These are phyloP conservation scores for Royoungia palumana DNA, from an alignment of 768 basidiomycete species.

Conservation along the genomic window DNA sequence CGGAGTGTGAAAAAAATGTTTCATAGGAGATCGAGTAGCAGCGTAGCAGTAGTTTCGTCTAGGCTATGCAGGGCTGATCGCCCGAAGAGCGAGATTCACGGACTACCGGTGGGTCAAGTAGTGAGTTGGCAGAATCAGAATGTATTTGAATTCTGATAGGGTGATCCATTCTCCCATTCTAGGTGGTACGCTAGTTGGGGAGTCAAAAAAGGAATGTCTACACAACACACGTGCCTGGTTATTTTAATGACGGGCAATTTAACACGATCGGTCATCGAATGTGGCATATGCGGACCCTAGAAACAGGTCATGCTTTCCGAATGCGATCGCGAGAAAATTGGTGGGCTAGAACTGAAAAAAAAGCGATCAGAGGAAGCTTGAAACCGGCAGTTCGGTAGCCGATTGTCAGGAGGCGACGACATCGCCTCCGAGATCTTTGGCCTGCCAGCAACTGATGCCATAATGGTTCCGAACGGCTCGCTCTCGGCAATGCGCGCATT, in stretches of 20 bases:
- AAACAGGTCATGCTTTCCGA: constrained; percentile 23
- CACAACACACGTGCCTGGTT: constrained; percentile 20
- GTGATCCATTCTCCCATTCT: constrained; percentile 18
- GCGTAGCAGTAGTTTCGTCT: neutral
- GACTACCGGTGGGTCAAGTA: constrained; percentile 16
- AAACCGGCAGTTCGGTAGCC: constrained; percentile 29
- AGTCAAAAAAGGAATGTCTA: constrained; percentile 17
- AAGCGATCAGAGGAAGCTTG: constrained; percentile 27
- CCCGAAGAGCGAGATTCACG: constrained; percentile 20
- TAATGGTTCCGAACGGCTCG: constrained; percentile 29
- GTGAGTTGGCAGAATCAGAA: constrained; percentile 7
- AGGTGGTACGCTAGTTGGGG: neutral
- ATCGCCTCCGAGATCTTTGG: constrained; percentile 35
- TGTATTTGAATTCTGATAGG: constrained; percentile 29
- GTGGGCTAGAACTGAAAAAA: constrained; percentile 27
- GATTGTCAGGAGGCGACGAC: constrained; percentile 31
- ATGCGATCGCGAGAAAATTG: constrained; percentile 26
- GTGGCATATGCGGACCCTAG: constrained; percentile 31
- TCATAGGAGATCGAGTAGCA: neutral
- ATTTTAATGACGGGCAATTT: constrained; percentile 24
- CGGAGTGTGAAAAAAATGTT: constrained; percentile 19
- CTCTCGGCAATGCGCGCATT: constrained; percentile 28
- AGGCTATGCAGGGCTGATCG: constrained; percentile 14
- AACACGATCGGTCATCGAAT: constrained; percentile 23
- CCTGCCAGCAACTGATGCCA: constrained; percentile 27